phyloP scores from a whole-genome alignment of 1,284 basidiomycete species.

The Amylostereum areolatum region DNA sequence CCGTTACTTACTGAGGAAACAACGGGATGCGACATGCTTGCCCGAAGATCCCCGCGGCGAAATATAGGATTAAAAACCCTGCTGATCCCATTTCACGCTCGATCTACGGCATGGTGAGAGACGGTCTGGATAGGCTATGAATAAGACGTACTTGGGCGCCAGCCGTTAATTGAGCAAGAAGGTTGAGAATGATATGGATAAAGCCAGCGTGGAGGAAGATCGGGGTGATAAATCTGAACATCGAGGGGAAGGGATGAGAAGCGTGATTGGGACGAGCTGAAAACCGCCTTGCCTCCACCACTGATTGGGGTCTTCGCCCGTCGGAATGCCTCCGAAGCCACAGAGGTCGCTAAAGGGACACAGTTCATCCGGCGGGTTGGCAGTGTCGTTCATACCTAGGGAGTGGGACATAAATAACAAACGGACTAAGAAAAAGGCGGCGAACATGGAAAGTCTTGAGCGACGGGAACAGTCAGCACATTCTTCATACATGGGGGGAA shows the following conservation, averaged over 20 bases:
- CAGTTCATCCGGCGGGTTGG: slow-evolving; percentile 60
- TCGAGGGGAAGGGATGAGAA: neutral
- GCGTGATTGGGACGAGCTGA: slow-evolving; percentile 4
- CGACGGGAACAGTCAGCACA: slow-evolving; percentile 55
- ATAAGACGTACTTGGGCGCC: slow-evolving; percentile 61
- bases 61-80: slow-evolving; percentile 79
- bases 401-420: too few relatives aligned
- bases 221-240: slow-evolving; percentile 75
- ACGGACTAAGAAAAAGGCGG: slow-evolving; percentile 4
- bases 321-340: slow-evolving; percentile 81
- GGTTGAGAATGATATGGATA: slow-evolving; percentile 83
- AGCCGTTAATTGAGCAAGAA: slow-evolving; percentile 80
- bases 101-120: slow-evolving; percentile 39
- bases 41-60: slow-evolving; percentile 89
- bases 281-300: slow-evolving; percentile 72
- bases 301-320: slow-evolving; percentile 64
- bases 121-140: neutral
- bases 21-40: slow-evolving; percentile 24
- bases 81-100: slow-evolving; percentile 83
- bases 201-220: slow-evolving; percentile 93
- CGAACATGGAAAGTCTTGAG: slow-evolving; percentile 62
- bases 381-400: slow-evolving; percentile 68
- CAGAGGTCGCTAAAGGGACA: slow-evolving; percentile 85
- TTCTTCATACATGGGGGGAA: slow-evolving; percentile 88
- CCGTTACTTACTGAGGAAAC: slow-evolving; percentile 7